phyloP scores from a whole-genome alignment of 345 rosid genomes.

The Mercurialis annua region DNA sequence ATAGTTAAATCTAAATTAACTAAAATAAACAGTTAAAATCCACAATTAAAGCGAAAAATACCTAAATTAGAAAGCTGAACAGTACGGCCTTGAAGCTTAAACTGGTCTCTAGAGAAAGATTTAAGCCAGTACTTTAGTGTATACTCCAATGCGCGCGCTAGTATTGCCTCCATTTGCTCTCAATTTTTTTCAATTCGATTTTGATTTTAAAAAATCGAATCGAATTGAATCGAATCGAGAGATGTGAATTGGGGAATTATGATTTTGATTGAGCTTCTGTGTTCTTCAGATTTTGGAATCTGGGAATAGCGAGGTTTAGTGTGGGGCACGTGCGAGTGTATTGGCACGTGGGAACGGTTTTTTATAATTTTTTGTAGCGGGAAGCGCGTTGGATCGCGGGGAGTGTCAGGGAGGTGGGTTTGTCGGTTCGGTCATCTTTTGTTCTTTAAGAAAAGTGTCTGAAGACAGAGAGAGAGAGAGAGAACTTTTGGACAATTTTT shows the following conservation, averaged over 20 bases:
- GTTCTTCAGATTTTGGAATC: slow-evolving; percentile 18
- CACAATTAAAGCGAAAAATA: slow-evolving; percentile 5
- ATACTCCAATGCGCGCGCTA: slow-evolving; percentile 95
- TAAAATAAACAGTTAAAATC: not conserved
- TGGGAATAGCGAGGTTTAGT: not conserved
- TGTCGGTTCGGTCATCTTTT: slow-evolving; percentile 24
- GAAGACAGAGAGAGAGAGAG: not conserved
- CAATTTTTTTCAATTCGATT: not conserved
- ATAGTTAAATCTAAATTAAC: not conserved
- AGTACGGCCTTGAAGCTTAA: slow-evolving; percentile 89
- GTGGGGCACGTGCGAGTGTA: slow-evolving; percentile 4
- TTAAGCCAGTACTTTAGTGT: slow-evolving; percentile 99
- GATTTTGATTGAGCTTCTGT: not conserved
- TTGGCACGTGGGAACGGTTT: slow-evolving; percentile 9
- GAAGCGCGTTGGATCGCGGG: slow-evolving; percentile 30
- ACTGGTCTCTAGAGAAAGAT: slow-evolving; percentile 95
- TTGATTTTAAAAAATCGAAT: not conserved
- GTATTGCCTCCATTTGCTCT: slow-evolving; percentile 76
- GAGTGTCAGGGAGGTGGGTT: slow-evolving; percentile 15
- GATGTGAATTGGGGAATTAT: not conserved
- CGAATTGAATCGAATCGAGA: not conserved
- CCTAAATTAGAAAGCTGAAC: slow-evolving; percentile 92
- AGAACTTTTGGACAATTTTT: too few species aligned
- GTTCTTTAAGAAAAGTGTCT: not conserved
- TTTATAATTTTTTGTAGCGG: not conserved